Evolutionary conservation across 768 basidiomycete genomes (phyloP).

Genomic region (Paxillus involutus): DNA sequence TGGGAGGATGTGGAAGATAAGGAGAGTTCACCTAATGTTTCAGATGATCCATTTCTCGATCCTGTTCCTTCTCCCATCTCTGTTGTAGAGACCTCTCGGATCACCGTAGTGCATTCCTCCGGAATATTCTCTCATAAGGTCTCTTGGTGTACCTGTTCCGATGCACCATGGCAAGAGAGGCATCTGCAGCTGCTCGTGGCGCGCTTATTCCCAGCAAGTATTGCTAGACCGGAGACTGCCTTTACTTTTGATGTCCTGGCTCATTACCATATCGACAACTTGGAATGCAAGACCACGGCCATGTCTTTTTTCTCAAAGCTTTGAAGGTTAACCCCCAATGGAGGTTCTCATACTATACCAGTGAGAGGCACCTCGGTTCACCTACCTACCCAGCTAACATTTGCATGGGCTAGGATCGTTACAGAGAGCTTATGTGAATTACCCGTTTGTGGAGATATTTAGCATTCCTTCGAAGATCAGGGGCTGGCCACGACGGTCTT

Average conservation of each 20-base stretch:
- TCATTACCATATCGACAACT: slow-evolving; percentile 11
- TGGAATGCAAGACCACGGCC: slow-evolving; percentile 13
- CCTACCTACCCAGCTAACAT: no score
- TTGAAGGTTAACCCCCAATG: no score
- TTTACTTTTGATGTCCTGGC: slow-evolving; percentile 22
- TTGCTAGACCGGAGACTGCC: slow-evolving; percentile 10
- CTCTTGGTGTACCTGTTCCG: not conserved
- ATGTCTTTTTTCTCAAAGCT: no score
- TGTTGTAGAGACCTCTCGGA: not conserved
- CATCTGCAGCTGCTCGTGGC: slow-evolving; percentile 12
- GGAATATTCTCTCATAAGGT: slow-evolving; percentile 1
- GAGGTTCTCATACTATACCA: no score
- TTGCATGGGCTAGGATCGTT: not conserved
- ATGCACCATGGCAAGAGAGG: not conserved
- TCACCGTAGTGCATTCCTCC: slow-evolving; percentile 2
- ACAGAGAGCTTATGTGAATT: slow-evolving; percentile 1
- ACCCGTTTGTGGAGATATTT: slow-evolving; percentile 1
- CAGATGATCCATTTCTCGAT: not conserved
- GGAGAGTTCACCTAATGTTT: no score
- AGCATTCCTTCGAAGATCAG: not conserved
- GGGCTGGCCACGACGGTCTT: not conserved
- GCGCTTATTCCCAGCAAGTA: slow-evolving; percentile 11
- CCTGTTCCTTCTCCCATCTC: not conserved
- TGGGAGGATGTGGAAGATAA: no score
- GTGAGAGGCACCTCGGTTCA: no score